Evolutionary conservation across 495 filamentous ascomycete species (phyloP).

Genomic region (Neurospora sp.): DNA sequence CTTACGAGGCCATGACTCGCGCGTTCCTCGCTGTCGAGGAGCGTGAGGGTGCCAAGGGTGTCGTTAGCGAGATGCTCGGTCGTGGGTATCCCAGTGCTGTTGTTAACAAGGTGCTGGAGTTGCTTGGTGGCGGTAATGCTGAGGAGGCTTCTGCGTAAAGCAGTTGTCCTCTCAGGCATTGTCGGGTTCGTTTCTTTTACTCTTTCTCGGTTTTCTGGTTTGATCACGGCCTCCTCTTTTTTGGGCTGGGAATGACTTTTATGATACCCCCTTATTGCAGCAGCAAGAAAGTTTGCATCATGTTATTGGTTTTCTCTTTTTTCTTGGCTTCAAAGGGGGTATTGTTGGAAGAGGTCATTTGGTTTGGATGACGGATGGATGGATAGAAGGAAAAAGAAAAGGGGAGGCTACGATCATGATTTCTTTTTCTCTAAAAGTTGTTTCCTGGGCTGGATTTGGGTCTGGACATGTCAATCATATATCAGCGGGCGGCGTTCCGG

Average conservation of each 20-base stretch:
- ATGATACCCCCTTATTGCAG: not conserved
- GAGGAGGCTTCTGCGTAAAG: constrained; percentile 9
- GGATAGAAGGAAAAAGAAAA: not conserved
- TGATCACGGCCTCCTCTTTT: constrained; percentile 3
- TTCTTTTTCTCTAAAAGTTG: not conserved
- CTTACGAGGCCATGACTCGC: constrained; percentile 98
- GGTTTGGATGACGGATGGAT: not conserved
- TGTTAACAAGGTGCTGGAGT: constrained; percentile 79
- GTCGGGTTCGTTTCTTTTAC: not conserved
- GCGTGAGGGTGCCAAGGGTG: constrained; percentile 55
- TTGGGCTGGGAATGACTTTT: not conserved
- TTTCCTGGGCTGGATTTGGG: not conserved
- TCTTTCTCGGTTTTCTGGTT: not conserved
- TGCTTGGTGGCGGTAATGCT: constrained; percentile 57
- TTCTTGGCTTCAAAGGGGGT: not conserved
- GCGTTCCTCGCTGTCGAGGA: constrained; percentile 82
- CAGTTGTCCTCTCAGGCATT: not conserved
- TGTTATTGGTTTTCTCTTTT: not conserved
- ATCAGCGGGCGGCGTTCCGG: not conserved
- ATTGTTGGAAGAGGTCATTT: not conserved
- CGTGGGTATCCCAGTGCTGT: constrained; percentile 88
- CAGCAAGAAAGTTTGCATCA: constrained; percentile 3
- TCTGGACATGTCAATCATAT: not conserved
- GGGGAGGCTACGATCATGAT: not conserved
- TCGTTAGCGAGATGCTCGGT: constrained; percentile 84